Conservation (phyloP, 176 grass and related monocot genomes). For the barley (Hordeum vulgare) region MorexV3_pseudomolecules_assembly NC_058523.1:9102407-9102906, state of each 20-base stretch:
- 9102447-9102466: slow-evolving; percentile 59
- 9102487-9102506: slow-evolving; percentile 7
- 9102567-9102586: slow-evolving; percentile 75
- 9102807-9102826: slow-evolving; percentile 68
- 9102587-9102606: slow-evolving; percentile 63
- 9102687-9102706: slow-evolving; percentile 99
- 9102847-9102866: slow-evolving; percentile 75
- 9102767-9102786: slow-evolving; percentile 30
- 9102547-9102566: slow-evolving; percentile 88
- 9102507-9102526: not conserved
- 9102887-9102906: slow-evolving; percentile 80
- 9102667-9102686: slow-evolving; percentile 73
- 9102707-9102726: slow-evolving; percentile 96
- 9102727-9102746: slow-evolving; percentile 95
- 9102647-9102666: slow-evolving; percentile 90
- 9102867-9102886: slow-evolving; percentile 55
- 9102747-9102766: slow-evolving; percentile 77
- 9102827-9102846: slow-evolving; percentile 77
- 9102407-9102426: slow-evolving; percentile 71
- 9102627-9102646: slow-evolving; percentile 77
- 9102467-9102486: slow-evolving; percentile 1
- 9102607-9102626: slow-evolving; percentile 89
- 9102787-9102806: slow-evolving; percentile 73
- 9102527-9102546: slow-evolving; percentile 44
- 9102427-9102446: slow-evolving; percentile 94